Percentiles rank a stretch among this genome's conserved stretches.
These are phyloP conservation scores for Hortaea sp. DNA, from an alignment of 2,329 filamentous ascomycete species.

Conservation along the genomic window DNA sequence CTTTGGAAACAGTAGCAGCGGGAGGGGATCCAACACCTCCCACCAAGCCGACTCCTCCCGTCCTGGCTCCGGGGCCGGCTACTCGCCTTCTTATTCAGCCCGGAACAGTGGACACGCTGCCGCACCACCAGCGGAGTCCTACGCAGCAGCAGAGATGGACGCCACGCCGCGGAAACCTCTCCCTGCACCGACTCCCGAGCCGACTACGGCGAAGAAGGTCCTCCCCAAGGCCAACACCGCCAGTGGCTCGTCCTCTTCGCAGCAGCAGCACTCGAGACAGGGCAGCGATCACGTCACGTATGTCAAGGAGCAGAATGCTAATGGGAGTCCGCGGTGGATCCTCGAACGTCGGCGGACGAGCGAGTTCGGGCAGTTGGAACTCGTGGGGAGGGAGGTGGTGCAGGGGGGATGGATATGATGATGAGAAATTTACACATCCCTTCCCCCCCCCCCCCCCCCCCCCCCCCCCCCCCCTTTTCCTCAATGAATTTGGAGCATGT, in stretches of 20 bases:
- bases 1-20: conserved; percentile 14
- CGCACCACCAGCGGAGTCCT: conserved; percentile 1
- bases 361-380: conserved; percentile 54
- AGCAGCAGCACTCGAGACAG: conserved; percentile 21
- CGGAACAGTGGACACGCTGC: neutral
- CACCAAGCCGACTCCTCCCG: neutral
- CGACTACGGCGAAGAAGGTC: neutral
- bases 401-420: conserved; percentile 38
- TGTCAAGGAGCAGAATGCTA: conserved; percentile 49
- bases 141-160: conserved; percentile 5
- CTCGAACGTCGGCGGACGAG: conserved; percentile 57
- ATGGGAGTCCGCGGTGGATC: conserved; percentile 53
- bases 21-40: conserved; percentile 7
- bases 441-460: too few species aligned
- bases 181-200: neutral
- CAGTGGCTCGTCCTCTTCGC: conserved; percentile 4
- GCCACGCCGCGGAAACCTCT: conserved; percentile 10
- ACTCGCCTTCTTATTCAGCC: too few species aligned
- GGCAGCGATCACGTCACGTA: conserved; percentile 60
- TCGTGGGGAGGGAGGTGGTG: conserved; percentile 56
- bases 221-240: conserved; percentile 10
- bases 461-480: too few species aligned
- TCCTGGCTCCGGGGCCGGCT: too few species aligned
- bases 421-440: too few species aligned
- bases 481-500: too few species aligned